Evolutionary conservation across 2,329 filamentous ascomycete species (phyloP).

Genomic region (Fusarium nodosum): DNA sequence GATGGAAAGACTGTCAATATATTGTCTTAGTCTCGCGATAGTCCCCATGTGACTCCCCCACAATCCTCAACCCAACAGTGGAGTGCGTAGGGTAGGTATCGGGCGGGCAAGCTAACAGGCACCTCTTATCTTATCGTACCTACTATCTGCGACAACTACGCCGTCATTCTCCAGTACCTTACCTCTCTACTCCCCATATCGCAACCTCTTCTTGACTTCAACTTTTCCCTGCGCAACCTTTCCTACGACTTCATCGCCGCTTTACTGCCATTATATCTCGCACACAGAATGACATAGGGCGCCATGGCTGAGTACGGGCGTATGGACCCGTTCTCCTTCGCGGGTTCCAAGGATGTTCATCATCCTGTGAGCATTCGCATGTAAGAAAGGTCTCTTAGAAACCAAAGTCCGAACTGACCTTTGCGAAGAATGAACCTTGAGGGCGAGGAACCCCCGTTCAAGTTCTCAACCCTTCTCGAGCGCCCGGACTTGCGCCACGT

Average conservation of each 20-base stretch:
- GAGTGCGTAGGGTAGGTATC: background rate
- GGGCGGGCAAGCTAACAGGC: background rate
- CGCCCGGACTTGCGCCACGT: constrained; percentile 86
- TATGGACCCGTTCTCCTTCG: constrained; percentile 98
- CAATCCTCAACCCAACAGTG: background rate
- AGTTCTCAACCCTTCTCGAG: constrained; percentile 78
- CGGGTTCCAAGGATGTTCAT: constrained; percentile 85
- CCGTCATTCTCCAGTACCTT: background rate
- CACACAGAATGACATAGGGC: constrained; percentile 49
- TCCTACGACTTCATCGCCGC: background rate
- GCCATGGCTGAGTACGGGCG: constrained; percentile 58
- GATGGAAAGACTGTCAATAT: background rate
- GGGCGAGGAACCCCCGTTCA: constrained; percentile 59
- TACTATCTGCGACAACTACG: background rate
- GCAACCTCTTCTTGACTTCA: background rate
- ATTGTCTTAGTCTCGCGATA: background rate
- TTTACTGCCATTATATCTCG: background rate
- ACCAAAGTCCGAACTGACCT: constrained; percentile 35
- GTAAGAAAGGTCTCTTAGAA: constrained; percentile 53
- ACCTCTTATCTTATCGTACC: constrained; percentile 4
- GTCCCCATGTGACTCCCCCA: constrained; percentile 6
- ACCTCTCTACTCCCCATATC: background rate
- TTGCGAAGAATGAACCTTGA: constrained; percentile 62
- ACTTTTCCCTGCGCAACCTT: background rate
- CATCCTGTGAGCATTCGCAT: constrained; percentile 78